Evolutionary conservation across 768 basidiomycete species (phyloP).

Genomic region (Rhodotorula sphaerocarpa): DNA sequence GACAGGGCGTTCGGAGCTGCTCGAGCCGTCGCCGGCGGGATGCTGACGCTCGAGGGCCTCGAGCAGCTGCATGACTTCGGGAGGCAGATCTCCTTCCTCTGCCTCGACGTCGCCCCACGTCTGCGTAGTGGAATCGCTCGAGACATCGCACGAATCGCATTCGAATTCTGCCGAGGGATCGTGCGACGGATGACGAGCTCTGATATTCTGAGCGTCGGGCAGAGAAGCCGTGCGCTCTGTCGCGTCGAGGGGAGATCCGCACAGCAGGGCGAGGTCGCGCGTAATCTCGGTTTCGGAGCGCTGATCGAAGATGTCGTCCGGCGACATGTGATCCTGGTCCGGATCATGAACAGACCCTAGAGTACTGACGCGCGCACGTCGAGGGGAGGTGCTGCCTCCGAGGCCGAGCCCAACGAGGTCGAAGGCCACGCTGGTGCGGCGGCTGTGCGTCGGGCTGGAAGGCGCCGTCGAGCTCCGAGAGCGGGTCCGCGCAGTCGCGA

Average conservation of each 20-base stretch:
- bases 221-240: too few species aligned
- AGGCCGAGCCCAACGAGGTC: not conserved
- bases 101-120: too few species aligned
- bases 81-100: slow-evolving; percentile 14
- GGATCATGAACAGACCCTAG: too few species aligned
- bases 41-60: slow-evolving; percentile 6
- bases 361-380: too few species aligned
- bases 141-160: too few species aligned
- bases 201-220: too few species aligned
- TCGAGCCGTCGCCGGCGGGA: not conserved
- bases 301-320: not conserved
- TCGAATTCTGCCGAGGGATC: too few species aligned
- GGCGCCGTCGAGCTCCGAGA: not conserved
- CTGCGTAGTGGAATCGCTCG: too few species aligned
- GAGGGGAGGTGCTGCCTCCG: too few species aligned
- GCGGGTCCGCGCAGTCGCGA: not conserved
- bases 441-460: not conserved
- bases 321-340: too few species aligned
- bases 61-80: slow-evolving; percentile 15
- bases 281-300: slow-evolving; percentile 30
- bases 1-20: too few species aligned
- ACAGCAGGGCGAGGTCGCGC: slow-evolving; percentile 35
- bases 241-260: slow-evolving; percentile 5
- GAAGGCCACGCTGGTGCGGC: not conserved
- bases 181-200: too few species aligned